These are phyloP conservation scores for Coemansia sp. DNA, from an alignment of 192 early-diverging fungal species.

Conservation along the genomic window DNA sequence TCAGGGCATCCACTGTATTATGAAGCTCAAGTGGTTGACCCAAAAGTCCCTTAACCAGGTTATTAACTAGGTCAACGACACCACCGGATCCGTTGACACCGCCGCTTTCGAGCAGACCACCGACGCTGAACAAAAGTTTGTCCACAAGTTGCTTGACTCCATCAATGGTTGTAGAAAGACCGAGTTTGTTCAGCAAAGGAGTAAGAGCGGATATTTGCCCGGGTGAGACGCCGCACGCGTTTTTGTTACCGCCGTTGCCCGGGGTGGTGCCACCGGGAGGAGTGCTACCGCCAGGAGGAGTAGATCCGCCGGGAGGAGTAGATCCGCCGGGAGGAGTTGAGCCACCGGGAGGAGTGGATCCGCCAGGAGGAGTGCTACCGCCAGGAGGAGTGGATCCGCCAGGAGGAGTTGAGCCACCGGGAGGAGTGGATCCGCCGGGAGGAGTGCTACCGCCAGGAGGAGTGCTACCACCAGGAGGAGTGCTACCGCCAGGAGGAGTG, in stretches of 20 bases:
- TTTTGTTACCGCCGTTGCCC: conserved; percentile 19
- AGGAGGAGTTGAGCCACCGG: background rate
- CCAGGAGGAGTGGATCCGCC: background rate
- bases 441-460: background rate
- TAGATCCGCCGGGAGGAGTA: conserved; percentile 5
- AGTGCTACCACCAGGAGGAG: background rate
- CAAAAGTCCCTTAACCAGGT: conserved; percentile 42
- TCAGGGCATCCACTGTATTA: conserved; percentile 38
- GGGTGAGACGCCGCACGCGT: conserved; percentile 36
- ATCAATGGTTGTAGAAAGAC: conserved; percentile 29
- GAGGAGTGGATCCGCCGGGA: background rate
- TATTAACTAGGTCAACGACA: conserved; percentile 42
- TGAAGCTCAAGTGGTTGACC: conserved; percentile 39
- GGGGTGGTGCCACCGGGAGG: background rate
- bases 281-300: background rate
- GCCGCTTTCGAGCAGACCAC: conserved; percentile 37
- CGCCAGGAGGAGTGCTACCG: background rate
- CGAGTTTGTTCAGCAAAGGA: conserved; percentile 41
- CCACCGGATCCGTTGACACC: conserved; percentile 30
- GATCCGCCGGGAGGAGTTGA: background rate
- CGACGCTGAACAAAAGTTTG: conserved; percentile 29
- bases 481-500: conserved; percentile 3
- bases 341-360: conserved; percentile 4
- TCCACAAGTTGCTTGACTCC: conserved; percentile 50
- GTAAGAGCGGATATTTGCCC: conserved; percentile 50